phyloP scores from a whole-genome alignment of 1,284 basidiomycete genomes.

The Papiliotrema terrestris region DNA sequence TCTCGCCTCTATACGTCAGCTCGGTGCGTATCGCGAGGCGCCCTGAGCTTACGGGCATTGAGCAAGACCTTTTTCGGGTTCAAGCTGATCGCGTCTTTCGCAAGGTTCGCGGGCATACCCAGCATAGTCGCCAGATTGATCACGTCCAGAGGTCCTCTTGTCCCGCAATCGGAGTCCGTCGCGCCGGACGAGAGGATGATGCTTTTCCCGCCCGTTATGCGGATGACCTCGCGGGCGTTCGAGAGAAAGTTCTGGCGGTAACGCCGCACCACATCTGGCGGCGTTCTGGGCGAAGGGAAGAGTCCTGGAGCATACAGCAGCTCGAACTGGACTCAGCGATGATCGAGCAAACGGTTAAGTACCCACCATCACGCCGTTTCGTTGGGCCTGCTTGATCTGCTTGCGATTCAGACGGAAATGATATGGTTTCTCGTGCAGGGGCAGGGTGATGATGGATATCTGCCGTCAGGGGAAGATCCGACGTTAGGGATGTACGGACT shows the following conservation, averaged over 20 bases:
- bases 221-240: slow-evolving; percentile 45
- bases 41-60: slow-evolving; percentile 41
- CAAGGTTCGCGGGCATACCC: slow-evolving; percentile 48
- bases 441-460: slow-evolving; percentile 48
- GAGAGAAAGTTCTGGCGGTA: slow-evolving; percentile 47
- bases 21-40: background rate
- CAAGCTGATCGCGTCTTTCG: slow-evolving; percentile 41
- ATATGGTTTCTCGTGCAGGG: slow-evolving; percentile 44
- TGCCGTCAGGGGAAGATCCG: slow-evolving; percentile 7
- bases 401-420: slow-evolving; percentile 43
- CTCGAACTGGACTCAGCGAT: slow-evolving; percentile 37
- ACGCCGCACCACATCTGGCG: slow-evolving; percentile 24
- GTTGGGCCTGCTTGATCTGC: slow-evolving; percentile 44
- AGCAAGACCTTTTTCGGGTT: slow-evolving; percentile 43
- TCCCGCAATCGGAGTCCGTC: slow-evolving; percentile 24
- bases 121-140: slow-evolving; percentile 47
- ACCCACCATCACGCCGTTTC: slow-evolving; percentile 48
- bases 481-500: slow-evolving; percentile 19
- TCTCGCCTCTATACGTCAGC: slow-evolving; percentile 34
- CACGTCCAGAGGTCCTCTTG: slow-evolving; percentile 43
- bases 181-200: slow-evolving; percentile 47
- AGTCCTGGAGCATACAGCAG: slow-evolving; percentile 44
- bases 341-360: background rate
- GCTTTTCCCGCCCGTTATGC: slow-evolving; percentile 45
- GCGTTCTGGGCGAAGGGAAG: slow-evolving; percentile 30